Percentiles rank a stretch among this genome's conserved stretches.
Conservation (phyloP, 192 early-diverging fungal genomes). For the Ramicandelaber brevisporus region DNA sequence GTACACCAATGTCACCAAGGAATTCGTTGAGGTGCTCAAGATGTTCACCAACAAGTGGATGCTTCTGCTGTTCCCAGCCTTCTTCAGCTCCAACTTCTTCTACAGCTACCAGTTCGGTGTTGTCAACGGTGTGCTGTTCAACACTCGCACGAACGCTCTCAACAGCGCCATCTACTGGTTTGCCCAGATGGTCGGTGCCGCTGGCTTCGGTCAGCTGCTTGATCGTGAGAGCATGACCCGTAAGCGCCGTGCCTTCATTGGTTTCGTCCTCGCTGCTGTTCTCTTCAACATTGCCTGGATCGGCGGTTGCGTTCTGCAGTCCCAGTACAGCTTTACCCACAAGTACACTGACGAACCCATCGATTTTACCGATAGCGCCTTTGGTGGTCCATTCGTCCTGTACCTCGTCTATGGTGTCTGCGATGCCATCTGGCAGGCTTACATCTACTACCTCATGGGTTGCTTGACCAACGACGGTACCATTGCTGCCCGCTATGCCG, state of each 20-base stretch:
- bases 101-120: constrained; percentile 60
- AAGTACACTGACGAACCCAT: constrained; percentile 3
- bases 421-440: constrained; percentile 51
- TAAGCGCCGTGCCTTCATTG: constrained; percentile 31
- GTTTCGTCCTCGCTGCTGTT: constrained; percentile 16
- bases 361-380: constrained; percentile 7
- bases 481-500: constrained; percentile 30
- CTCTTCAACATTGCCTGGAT: constrained; percentile 33
- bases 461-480: constrained; percentile 46
- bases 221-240: constrained; percentile 27
- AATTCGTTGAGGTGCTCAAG: constrained; percentile 18
- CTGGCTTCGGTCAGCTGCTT: constrained; percentile 34
- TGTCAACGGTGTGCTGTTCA: constrained; percentile 45
- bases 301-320: constrained; percentile 34
- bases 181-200: constrained; percentile 50
- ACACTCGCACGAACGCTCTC: constrained; percentile 41
- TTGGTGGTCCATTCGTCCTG: constrained; percentile 22
- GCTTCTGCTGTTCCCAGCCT: constrained; percentile 40
- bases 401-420: constrained; percentile 41
- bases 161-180: constrained; percentile 69
- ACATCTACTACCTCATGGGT: constrained; percentile 56
- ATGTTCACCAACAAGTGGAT: constrained; percentile 35
- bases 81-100: constrained; percentile 66
- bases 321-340: constrained; percentile 14
- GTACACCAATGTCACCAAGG: constrained; percentile 35